phyloP scores from a whole-genome alignment of 192 early-diverging fungal species.

The Backusella westeae region DNA sequence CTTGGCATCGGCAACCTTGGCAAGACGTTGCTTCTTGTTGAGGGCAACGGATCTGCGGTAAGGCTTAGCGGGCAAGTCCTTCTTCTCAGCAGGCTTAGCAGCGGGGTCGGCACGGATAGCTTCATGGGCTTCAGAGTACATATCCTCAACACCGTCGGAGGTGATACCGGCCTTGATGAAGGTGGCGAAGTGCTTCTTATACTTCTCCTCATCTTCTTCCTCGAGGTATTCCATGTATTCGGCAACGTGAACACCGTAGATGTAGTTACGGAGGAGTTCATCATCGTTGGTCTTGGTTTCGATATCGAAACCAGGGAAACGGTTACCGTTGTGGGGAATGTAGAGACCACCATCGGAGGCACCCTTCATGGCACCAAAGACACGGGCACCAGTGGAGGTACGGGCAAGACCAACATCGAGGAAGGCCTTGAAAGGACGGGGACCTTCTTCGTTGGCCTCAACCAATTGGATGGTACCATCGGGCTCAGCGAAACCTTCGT shows the following conservation, averaged over 20 bases:
- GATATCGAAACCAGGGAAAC: conserved; percentile 96
- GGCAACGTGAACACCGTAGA: conserved; percentile 96
- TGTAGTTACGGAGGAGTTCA: conserved; percentile 92
- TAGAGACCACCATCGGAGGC: conserved; percentile 83
- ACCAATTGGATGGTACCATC: conserved; percentile 88
- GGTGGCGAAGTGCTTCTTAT: conserved; percentile 92
- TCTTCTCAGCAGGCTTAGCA: conserved; percentile 69
- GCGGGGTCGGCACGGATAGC: conserved; percentile 90
- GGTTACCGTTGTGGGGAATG: conserved; percentile 93
- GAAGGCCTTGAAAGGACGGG: conserved; percentile 50
- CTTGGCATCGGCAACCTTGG: conserved; percentile 88
- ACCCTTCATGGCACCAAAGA: no score
- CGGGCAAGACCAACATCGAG: no score
- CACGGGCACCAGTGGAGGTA: no score
- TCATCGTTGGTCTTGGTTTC: conserved; percentile 87
- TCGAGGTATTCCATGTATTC: conserved; percentile 98
- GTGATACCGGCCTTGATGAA: conserved; percentile 87
- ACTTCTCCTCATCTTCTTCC: conserved; percentile 98
- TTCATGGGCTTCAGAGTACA: conserved; percentile 91
- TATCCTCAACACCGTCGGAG: conserved; percentile 91
- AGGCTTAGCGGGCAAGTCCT: conserved; percentile 58
- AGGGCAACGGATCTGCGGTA: conserved; percentile 55
- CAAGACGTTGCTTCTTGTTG: conserved; percentile 90
- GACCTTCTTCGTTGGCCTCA: conserved; percentile 88
- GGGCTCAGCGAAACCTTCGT: conserved; percentile 90